Base-by-base conservation (phyloP, 179 eudicot genomes). In the Silene coronaria region DNA sequence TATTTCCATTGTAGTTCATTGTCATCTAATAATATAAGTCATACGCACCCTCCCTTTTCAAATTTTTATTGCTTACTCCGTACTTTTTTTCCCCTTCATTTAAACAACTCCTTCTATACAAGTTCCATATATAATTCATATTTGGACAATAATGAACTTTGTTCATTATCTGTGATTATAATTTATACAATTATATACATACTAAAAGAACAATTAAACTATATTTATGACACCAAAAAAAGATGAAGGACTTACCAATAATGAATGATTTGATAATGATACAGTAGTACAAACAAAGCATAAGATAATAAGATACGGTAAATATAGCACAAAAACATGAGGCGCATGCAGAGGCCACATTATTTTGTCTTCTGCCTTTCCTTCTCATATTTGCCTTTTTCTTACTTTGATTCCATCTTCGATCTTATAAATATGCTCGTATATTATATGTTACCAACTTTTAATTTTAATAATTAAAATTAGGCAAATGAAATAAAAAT, bases 341-440 rank as follows among this genome's bases (percentile, higher is more conserved):
- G 64, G 75, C 82, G 84, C 84, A 82, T 82, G 82, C 82, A 82
- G 60, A 75, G 73, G 76, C 74, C 73, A 66, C 67, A 78, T 78
- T 78, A 78, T 78, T 57, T 34, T 82, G 84, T 82, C 75, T 73
- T 75, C 59, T 74, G 9, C 45, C 65, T 66, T 30, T 24, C 38
- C 28, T 64, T 34, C 24, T 19, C 1, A 11, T 68, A 21, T 68
- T 77, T 75, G 14, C 77, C 80, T 78, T 79, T 82, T 75, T 53
- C 80, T 26, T 82, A 21, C 75, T 82, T 82, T 82, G 82, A 82
- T 82, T 72, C 84, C 78, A 55, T 69, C n/a, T 28, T 55, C n/a
- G 38, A 30, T 70, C 19, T 62, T 71, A 46, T 30, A 21, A n/a
- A 53, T 53, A 53, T 53, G 4, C 19, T 17, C 21, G 19, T 13